Evolutionary conservation across 2,329 filamentous ascomycete species (phyloP).

Genomic region (Beauveria australis): DNA sequence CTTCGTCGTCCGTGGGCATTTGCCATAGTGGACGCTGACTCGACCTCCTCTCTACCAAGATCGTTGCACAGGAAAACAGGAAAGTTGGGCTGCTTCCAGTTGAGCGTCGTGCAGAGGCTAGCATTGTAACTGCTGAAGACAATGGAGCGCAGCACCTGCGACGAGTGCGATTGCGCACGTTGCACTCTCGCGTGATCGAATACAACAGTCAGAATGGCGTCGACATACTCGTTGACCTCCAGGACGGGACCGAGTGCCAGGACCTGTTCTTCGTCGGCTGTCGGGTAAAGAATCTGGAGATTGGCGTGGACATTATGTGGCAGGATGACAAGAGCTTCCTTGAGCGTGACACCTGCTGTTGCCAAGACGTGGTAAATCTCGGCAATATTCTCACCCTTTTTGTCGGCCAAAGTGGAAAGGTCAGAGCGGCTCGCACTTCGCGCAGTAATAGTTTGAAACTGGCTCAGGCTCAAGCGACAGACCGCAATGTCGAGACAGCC

Average conservation of each 20-base stretch:
- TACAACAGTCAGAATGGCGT: slow-evolving; percentile 73
- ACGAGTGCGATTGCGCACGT: slow-evolving; percentile 44
- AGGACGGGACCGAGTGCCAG: slow-evolving; percentile 64
- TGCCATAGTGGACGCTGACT: slow-evolving; percentile 29
- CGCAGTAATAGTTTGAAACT: slow-evolving; percentile 53
- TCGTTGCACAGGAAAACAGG: slow-evolving; percentile 95
- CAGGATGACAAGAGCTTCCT: slow-evolving; percentile 66
- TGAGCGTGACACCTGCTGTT: slow-evolving; percentile 68
- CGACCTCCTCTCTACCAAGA: slow-evolving; percentile 52
- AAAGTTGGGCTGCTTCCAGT: slow-evolving; percentile 99
- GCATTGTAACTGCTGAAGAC: slow-evolving; percentile 93
- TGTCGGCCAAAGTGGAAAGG: slow-evolving; percentile 33
- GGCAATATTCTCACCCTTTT: slow-evolving; percentile 48
- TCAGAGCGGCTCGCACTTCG: slow-evolving; percentile 34
- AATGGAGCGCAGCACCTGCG: slow-evolving; percentile 72
- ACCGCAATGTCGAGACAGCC: slow-evolving; percentile 75
- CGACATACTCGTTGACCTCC: slow-evolving; percentile 81
- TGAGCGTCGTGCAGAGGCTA: slow-evolving; percentile 83
- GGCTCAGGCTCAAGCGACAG: slow-evolving; percentile 64
- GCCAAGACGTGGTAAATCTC: slow-evolving; percentile 65
- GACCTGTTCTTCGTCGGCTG: slow-evolving; percentile 59
- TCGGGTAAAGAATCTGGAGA: slow-evolving; percentile 85
- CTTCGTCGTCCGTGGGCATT: slow-evolving; percentile 60
- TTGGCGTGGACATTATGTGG: slow-evolving; percentile 80
- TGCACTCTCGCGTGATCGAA: slow-evolving; percentile 80